Conservation (phyloP, 78 protist genomes). For the Dictyostelium firmibasis region DNA sequence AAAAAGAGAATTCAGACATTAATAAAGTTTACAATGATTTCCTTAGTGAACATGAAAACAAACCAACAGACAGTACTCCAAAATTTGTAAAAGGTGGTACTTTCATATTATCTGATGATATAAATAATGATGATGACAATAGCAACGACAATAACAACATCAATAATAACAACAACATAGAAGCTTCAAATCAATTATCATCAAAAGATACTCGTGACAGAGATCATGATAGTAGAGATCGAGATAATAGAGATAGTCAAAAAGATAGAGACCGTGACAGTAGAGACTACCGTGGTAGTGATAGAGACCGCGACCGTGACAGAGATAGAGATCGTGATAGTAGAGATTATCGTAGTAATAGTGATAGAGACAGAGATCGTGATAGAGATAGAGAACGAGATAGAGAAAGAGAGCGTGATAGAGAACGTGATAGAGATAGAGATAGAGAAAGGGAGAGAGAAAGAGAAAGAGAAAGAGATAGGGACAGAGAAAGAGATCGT, state of each 20-base stretch:
- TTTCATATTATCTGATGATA: background rate
- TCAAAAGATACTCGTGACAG: background rate
- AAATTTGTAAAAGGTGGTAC: constrained; percentile 35
- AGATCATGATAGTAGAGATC: background rate
- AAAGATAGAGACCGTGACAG: background rate
- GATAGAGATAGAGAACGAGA: background rate
- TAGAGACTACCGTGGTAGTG: background rate
- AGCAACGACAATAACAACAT: background rate
- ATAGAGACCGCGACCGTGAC: background rate
- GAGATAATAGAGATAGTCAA: background rate
- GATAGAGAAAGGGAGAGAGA: background rate
- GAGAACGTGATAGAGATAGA: background rate
- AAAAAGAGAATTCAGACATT: background rate
- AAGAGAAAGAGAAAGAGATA: background rate
- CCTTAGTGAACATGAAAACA: background rate
- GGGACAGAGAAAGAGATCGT: background rate
- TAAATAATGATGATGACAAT: background rate
- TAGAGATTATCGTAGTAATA: background rate
- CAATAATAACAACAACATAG: background rate
- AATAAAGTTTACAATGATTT: constrained; percentile 16
- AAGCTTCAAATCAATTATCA: background rate
- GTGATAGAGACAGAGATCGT: background rate
- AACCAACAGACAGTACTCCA: background rate
- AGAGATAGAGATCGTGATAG: background rate
- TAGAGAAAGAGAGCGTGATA: background rate